Evolutionary conservation across 2,329 filamentous ascomycete genomes (phyloP), one percentile per base, ranked within the genome.

Genomic region (Cladophialophora immunda): DNA sequence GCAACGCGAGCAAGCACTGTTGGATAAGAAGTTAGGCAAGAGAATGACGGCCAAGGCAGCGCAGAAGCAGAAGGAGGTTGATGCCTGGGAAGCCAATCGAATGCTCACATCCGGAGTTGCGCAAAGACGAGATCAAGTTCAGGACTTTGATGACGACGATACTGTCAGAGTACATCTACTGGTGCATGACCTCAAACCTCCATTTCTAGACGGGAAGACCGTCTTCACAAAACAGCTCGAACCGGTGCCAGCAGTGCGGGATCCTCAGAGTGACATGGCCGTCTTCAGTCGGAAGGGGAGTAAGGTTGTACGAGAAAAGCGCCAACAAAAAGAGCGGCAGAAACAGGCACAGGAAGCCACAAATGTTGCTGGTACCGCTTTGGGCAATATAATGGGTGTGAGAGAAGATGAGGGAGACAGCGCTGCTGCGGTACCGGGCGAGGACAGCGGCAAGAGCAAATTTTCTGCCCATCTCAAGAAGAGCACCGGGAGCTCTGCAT

Each of bases 151-250:
- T 70, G 95, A 99, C 70, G 91, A 97, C 57, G 95, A 99, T 76
- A 89, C 88, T 27, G 97, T 91, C 7, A 86, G 96, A 68, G 88
- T 98, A 15, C 95, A 99, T 81, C 82, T 99, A 45, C 83, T 99
- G 8, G 92, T 98, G 1, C 95, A 99, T 78, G 94, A 99, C 75
- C 84, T 99, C 41, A 91, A 92, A 70, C 95, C 95, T 9, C 96
- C 95, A 0, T 99, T 99, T 75, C 82, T 99, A 56, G 94, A 99
- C 80, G 95, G 95, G 27, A 89, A 93, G 73, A 98, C 91, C 22
- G 91, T 99, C 65, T 99, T 99, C 77, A 99, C 95, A 3, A 98
- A 97, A 79, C 96, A 99, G 78, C 79, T 98, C 25, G 95, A 99
- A 66, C 96, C 95, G 0, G 92, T 99, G 0, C 93, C 94, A 0